Base-by-base conservation (phyloP, 768 basidiomycete species). In the Dacryopinax primogenitus region DNA sequence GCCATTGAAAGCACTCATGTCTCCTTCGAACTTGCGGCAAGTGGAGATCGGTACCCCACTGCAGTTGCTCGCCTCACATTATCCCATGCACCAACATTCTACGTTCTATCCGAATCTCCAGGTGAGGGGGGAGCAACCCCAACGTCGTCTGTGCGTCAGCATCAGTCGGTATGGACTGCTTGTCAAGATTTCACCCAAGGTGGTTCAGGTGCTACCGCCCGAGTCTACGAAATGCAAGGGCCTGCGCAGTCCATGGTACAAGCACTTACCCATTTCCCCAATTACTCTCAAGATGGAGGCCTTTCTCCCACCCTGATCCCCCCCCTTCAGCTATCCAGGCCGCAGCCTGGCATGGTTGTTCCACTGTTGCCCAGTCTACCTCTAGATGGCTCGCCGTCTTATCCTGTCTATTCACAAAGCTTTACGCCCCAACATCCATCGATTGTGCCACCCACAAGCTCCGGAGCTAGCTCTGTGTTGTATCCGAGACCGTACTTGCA, bases 171-270 rank as follows among this genome's bases (percentile, higher is more conserved):
- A 21, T 58, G 51, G 51, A 58, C 51, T 9, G 26, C 51, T 30
- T 58, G 51, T 21, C 51, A 23, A 3, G 51, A 58, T 21, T 58
- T 58, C 30, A 58, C 51, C 26, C 51, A 58, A 30, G 51, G 51
- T 30, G 51, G 51, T 3, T 28, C 51, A 6, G 51, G 51, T 18
- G 30, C 51, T 3, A 15, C 51, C 9, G 51, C 51, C 32, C 51
- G 30, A 11, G 21, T 58, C 30, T 58, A 58, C 51, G 51, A 58
- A 58, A 58, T 58, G 51, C 51, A 58, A 21, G 51, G 51, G 6
- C 51, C 51, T 26, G 51, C 51, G 11, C 51, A 58, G 9, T 13
- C 51, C 9, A 58, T 58, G 51, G 51, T 58, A 30, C 51, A 32
- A 30, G 51, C 51, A 28, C 51, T 58, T 13, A 23, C 15, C 26